Evolutionary conservation across 2,329 filamentous ascomycete species (phyloP).

Genomic region (Diaporthe nobilis): DNA sequence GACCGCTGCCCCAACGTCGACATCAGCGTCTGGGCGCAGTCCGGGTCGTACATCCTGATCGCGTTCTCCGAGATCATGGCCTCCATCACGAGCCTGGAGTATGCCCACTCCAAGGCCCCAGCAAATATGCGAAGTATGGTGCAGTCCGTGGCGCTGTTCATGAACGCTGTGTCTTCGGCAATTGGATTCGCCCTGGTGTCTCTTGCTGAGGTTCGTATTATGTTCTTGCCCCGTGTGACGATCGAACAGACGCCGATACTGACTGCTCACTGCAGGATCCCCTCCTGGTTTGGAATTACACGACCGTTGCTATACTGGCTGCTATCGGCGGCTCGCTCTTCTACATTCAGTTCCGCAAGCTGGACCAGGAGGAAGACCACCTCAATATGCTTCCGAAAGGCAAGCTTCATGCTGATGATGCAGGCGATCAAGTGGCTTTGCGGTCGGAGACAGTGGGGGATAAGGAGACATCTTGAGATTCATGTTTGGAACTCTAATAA

Average conservation of each 20-base stretch:
- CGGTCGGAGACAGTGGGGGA: not conserved
- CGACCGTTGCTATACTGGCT: constrained; percentile 74
- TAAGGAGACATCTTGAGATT: constrained; percentile 12
- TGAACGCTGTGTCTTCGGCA: constrained; percentile 76
- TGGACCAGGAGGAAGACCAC: constrained; percentile 74
- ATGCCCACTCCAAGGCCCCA: constrained; percentile 82
- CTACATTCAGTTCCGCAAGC: constrained; percentile 73
- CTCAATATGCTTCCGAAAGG: constrained; percentile 66
- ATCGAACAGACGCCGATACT: not conserved
- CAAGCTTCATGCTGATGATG: constrained; percentile 3
- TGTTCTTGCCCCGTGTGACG: not conserved
- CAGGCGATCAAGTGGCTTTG: not conserved
- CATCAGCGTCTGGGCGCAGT: constrained; percentile 74
- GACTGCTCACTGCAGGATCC: constrained; percentile 63
- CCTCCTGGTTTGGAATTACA: constrained; percentile 82
- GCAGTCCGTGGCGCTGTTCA: constrained; percentile 77
- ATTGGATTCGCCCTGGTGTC: constrained; percentile 70
- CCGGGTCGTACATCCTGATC: constrained; percentile 63
- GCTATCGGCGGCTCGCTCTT: constrained; percentile 75
- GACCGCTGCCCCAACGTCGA: constrained; percentile 61
- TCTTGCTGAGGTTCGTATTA: constrained; percentile 18
- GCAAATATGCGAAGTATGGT: constrained; percentile 83
- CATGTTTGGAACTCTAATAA: not conserved
- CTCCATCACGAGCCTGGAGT: constrained; percentile 74
- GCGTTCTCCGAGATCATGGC: constrained; percentile 65